These are phyloP conservation scores for Rhodamnia rubescens DNA, from an alignment of 345 rosid species.

Conservation along the genomic window DNA sequence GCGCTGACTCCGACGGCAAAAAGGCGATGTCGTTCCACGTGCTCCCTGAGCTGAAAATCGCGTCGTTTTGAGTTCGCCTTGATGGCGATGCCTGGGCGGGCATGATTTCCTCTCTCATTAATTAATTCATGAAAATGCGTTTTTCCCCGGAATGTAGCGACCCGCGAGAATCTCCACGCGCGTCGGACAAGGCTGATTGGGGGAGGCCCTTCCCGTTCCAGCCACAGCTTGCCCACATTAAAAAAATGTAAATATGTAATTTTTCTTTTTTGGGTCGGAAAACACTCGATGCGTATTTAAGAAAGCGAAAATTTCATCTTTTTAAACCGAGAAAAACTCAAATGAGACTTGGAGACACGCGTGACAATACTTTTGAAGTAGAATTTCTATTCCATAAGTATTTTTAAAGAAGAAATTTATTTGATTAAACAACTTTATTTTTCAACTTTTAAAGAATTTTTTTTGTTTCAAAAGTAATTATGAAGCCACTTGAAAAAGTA, in stretches of 20 bases:
- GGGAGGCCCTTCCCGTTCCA: background rate
- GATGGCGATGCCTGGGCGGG: conserved; percentile 3
- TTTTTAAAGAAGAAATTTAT: no score
- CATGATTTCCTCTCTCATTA: background rate
- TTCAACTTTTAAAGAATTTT: no score
- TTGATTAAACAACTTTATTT: no score
- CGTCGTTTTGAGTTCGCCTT: background rate
- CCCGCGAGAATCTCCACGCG: background rate
- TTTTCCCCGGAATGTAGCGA: background rate
- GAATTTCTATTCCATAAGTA: no score
- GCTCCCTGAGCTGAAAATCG: background rate
- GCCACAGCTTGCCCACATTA: background rate
- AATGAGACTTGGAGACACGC: background rate
- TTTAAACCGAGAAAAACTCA: background rate
- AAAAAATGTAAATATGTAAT: no score
- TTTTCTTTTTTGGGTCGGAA: no score
- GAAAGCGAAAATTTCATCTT: background rate
- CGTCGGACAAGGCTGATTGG: background rate
- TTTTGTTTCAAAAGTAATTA: no score
- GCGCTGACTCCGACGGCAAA: background rate
- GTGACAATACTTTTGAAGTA: no score
- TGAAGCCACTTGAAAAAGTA: no score
- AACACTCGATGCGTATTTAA: background rate
- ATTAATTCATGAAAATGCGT: no score
- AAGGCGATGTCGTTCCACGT: conserved; percentile 7